Base-by-base conservation (phyloP, 495 filamentous ascomycete species). In the Terfezia claveryi region DNA sequence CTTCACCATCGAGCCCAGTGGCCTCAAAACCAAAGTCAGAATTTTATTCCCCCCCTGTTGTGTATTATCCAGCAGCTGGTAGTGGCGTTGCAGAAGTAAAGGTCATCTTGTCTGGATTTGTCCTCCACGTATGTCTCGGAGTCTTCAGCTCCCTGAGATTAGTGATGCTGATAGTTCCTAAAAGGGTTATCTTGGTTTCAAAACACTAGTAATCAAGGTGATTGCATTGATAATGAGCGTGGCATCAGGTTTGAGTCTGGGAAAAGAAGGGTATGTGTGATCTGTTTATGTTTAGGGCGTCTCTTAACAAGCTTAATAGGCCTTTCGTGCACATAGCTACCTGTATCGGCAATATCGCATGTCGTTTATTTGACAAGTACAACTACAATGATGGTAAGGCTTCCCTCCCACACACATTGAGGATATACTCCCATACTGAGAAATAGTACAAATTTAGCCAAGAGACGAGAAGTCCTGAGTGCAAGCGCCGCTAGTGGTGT, bases 311-410 rank as follows among this genome's bases (percentile, higher is more conserved):
- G 38, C n/a, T 37, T 7, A 0, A 23, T 38, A 66, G 91, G 0
- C 91, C 91, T 2, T 96, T 91, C 67, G 91, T 98, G 23, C 91
- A 98, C 68, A 95, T 96, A 59, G 86, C 88, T 2, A 87, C 91
- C 2, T 95, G 89, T 60, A 79, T 98, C 23, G 91, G 91, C 51
- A 98, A 98, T 58, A 92, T 98, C 60, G 81, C 81, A 49, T 95
- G 91, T 66, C 83, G 91, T 63, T 59, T 96, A 49, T 96, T 98
- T 64, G 70, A 74, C 52, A 98, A 98, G 62, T 98, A 96, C 67
- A 85, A 88, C 58, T 74, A 80, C 59, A 98, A 98, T 61, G 91
- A 96, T 63, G 91, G 81, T 54, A 78, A 49, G 51, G 54, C 51
- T 1, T n/a, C 20, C 23, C 37, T 37, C 36, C 61, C 53, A 51